Conservation (phyloP, 441 rosid species). For the Daphne laureola region DNA sequence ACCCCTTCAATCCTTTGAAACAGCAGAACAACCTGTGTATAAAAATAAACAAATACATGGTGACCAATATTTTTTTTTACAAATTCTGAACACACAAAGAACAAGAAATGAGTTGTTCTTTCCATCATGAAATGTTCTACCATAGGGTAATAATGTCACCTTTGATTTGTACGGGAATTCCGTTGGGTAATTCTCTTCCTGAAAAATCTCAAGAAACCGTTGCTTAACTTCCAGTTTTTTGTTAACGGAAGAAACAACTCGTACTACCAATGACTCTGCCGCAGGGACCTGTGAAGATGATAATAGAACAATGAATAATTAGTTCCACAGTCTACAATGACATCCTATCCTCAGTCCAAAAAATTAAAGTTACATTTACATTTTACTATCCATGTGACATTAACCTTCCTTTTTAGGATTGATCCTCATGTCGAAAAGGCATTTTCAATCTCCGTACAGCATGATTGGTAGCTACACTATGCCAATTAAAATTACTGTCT, state of each 20-base stretch:
- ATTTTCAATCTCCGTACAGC: too few species aligned
- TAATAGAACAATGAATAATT: conserved; percentile 14
- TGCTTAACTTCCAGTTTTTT: conserved; percentile 96
- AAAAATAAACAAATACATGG: conserved; percentile 10
- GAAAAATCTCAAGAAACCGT: conserved; percentile 91
- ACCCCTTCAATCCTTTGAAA: conserved; percentile 99
- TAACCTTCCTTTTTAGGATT: too few species aligned
- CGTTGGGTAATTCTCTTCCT: conserved; percentile 81
- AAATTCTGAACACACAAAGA: too few species aligned
- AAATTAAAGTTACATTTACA: too few species aligned
- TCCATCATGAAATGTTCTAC: background rate
- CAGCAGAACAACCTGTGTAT: conserved; percentile 79
- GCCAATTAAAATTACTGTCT: too few species aligned
- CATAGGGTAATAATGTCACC: conserved; percentile 28
- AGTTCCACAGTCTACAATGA: background rate
- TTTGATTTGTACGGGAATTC: conserved; percentile 97
- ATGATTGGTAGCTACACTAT: too few species aligned
- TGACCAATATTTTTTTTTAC: too few species aligned
- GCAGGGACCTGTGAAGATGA: conserved; percentile 62
- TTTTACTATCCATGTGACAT: too few species aligned
- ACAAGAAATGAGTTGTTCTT: too few species aligned
- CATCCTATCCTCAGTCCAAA: too few species aligned
- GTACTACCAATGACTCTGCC: conserved; percentile 88
- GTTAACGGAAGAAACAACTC: conserved; percentile 99
- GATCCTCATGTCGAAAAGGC: too few species aligned